These are phyloP conservation scores for Mycena rebaudengoi DNA, from an alignment of 768 basidiomycete species.

Conservation along the genomic window DNA sequence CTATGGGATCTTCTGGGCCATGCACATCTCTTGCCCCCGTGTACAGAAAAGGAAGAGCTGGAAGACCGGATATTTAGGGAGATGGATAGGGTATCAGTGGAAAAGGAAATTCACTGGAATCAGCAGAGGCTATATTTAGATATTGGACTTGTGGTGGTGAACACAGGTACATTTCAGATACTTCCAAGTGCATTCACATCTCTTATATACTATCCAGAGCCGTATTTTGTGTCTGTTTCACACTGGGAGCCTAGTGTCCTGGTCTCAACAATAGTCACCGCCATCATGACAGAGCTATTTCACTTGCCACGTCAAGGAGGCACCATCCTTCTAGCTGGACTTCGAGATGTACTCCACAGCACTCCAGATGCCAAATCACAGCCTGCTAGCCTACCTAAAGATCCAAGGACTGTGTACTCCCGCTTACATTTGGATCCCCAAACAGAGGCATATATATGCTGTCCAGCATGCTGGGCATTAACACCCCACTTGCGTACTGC, in stretches of 20 bases:
- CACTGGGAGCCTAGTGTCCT: neutral
- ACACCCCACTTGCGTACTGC: constrained; percentile 21
- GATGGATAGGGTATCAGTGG: neutral
- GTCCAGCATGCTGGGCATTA: constrained; percentile 33
- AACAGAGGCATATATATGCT: constrained; percentile 28
- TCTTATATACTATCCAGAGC: neutral
- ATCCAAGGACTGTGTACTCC: constrained; percentile 17
- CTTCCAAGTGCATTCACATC: neutral
- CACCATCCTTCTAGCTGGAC: constrained; percentile 28
- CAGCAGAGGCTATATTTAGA: constrained; percentile 1
- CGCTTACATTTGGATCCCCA: constrained; percentile 34
- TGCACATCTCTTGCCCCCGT: neutral
- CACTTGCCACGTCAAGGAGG: constrained; percentile 30
- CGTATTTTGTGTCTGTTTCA: neutral
- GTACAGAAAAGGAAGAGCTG: neutral
- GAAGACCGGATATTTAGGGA: neutral
- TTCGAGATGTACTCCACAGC: constrained; percentile 23
- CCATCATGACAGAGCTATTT: constrained; percentile 31
- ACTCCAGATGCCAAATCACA: neutral
- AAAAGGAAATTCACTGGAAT: constrained; percentile 16
- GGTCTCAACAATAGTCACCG: constrained; percentile 10
- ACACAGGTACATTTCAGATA: neutral
- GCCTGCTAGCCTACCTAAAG: constrained; percentile 25
- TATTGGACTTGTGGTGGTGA: neutral
- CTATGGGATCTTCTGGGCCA: constrained; percentile 2